Base-by-base conservation (phyloP, 2,329 filamentous ascomycete genomes). In the Botryotinia globosa region DNA sequence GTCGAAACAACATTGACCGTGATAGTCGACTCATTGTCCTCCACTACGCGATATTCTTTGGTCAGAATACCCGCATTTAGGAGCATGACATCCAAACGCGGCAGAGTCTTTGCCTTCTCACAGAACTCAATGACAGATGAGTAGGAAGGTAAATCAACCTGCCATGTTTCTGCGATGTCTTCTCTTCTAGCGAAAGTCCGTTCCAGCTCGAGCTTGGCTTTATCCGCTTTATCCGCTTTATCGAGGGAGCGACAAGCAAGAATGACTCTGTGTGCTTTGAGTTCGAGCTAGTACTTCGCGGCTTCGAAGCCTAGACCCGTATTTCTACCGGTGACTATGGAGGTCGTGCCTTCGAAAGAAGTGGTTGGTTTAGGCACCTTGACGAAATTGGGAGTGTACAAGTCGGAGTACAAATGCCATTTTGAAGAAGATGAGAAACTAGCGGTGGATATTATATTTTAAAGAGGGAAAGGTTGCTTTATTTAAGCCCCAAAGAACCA, bases 141-240 rank as follows among this genome's bases (percentile, higher is more conserved):
- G 59, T 74, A 76, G 14, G 64, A 71, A 32, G 51, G 63, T 18
- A 74, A 63, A 62, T 77, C 74, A 32, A 76, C 69, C 39, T 66
- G 58, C 76, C 75, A 77, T 45, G 72, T 74, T 65, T 75, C 73
- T 14, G 75, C 65, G 1, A 71, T 54, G 32, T 63, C 10, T n/a
- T 2, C 32, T 14, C 20, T 22, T 4, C 29, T 20, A 37, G 39
- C 14, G 42, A 72, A 75, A 37, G 42, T 73, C 14, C 70, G 45
- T 37, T 74, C 71, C 25, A 77, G 75, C 20, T 56, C 32, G 25
- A 71, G 61, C 63, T 73, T 77, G 39, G 76, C 76, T 61, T 65
- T 71, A 32, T 75, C 69, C 29, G 75, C 77, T 54, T 75, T 76
- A 25, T 72, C 70, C 29, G 75, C 77, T 54, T 75, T 76, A 25